A percentile compares a stretch with the other conserved stretches of the same genome.
Conservation (phyloP, 2,329 filamentous ascomycete species). For the Sphaerulina populicola region DNA sequence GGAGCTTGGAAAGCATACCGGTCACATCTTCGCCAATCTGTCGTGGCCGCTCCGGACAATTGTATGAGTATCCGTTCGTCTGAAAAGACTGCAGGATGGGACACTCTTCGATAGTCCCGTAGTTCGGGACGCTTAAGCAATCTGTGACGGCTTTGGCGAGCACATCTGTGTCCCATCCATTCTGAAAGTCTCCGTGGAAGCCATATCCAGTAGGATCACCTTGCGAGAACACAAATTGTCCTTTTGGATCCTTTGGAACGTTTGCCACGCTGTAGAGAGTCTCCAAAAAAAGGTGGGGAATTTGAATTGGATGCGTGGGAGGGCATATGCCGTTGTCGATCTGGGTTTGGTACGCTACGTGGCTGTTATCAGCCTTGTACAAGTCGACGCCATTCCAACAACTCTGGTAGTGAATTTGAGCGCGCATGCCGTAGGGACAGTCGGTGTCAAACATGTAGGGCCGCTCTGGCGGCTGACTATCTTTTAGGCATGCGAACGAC, state of each 20-base stretch:
- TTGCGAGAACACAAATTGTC: conserved; percentile 41
- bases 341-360: conserved; percentile 36
- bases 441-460: conserved; percentile 29
- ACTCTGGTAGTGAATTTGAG: conserved; percentile 34
- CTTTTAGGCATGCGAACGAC: conserved; percentile 32
- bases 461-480: conserved; percentile 24
- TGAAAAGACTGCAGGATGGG: conserved; percentile 28
- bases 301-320: conserved; percentile 31
- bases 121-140: conserved; percentile 32
- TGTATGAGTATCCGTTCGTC: conserved; percentile 23
- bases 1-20: conserved; percentile 28
- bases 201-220: conserved; percentile 46
- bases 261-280: conserved; percentile 31
- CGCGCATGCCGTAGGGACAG: conserved; percentile 32
- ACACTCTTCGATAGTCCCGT: conserved; percentile 33
- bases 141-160: conserved; percentile 35
- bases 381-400: conserved; percentile 34
- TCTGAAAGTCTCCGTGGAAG: conserved; percentile 49
- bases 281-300: conserved; percentile 39
- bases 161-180: conserved; percentile 41
- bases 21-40: conserved; percentile 27
- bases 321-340: conserved; percentile 39
- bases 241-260: conserved; percentile 32
- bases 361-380: conserved; percentile 35
- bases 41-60: conserved; percentile 29